Conservation (phyloP, 2,329 filamentous ascomycete genomes). For the Elsinoe batatas region DNA sequence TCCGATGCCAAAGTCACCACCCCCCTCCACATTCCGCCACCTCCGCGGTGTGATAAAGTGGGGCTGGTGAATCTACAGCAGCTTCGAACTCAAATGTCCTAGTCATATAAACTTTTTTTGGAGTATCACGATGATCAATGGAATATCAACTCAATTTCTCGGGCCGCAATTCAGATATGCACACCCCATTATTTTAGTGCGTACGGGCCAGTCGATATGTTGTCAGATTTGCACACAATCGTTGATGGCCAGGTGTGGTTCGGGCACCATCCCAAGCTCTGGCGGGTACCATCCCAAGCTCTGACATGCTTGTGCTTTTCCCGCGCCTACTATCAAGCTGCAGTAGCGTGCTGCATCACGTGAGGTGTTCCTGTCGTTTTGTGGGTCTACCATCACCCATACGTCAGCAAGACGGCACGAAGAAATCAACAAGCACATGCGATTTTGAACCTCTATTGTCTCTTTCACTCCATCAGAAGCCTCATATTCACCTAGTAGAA, state of each 20-base stretch:
- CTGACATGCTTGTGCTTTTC: neutral
- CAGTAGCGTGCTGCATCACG: neutral
- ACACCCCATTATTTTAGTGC: no score
- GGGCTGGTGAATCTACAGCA: no score
- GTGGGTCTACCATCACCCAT: conserved; percentile 3
- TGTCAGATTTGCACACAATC: neutral
- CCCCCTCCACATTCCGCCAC: no score
- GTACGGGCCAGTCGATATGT: no score
- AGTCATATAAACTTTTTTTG: no score
- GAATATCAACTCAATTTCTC: no score
- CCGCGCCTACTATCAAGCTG: neutral
- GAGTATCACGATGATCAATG: no score
- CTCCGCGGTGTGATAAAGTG: no score
- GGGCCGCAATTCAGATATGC: no score
- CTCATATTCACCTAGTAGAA: no score
- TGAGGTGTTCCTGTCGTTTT: conserved; percentile 6
- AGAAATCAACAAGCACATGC: neutral
- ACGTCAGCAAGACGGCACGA: conserved; percentile 1
- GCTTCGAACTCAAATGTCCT: no score
- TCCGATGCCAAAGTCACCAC: no score
- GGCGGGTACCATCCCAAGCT: neutral
- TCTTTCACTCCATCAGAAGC: neutral
- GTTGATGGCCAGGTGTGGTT: neutral
- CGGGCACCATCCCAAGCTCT: neutral
- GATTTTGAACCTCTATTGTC: neutral